Evolutionary conservation across 345 rosid genomes (phyloP).

Genomic region (Bruguiera parviflora): DNA sequence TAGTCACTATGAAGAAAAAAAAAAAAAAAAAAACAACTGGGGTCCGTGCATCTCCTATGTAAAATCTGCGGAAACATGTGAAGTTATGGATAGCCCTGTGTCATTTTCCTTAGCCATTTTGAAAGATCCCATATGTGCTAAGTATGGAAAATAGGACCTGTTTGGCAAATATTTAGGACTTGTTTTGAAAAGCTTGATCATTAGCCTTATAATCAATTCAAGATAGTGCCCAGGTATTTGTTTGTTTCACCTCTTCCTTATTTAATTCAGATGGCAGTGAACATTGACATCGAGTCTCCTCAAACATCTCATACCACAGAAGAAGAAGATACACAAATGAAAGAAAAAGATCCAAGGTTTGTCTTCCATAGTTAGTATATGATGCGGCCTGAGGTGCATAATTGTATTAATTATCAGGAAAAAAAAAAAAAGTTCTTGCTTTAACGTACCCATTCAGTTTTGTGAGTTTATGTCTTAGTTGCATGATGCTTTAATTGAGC

Average conservation of each 20-base stretch:
- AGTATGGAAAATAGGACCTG: too few relatives aligned
- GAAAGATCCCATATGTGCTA: too few relatives aligned
- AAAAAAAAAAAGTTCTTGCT: not conserved
- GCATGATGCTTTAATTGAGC: not conserved
- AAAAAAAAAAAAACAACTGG: too few relatives aligned
- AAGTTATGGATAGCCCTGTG: not conserved
- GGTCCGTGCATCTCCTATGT: too few relatives aligned
- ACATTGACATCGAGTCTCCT: slow-evolving; percentile 63
- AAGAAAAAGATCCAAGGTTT: slow-evolving; percentile 57
- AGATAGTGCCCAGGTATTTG: slow-evolving; percentile 1
- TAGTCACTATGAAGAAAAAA: too few relatives aligned
- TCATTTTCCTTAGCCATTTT: not conserved
- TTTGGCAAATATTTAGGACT: too few relatives aligned
- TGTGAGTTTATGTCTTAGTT: not conserved
- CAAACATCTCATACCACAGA: slow-evolving; percentile 36
- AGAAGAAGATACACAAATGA: slow-evolving; percentile 49
- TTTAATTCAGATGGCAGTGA: slow-evolving; percentile 51
- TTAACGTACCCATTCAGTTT: not conserved
- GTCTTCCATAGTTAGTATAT: slow-evolving; percentile 8
- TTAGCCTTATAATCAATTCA: slow-evolving; percentile 1
- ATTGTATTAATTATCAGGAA: not conserved
- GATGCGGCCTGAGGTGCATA: not conserved
- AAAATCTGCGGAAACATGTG: too few relatives aligned
- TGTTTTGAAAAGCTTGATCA: slow-evolving; percentile 1
- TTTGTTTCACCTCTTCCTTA: slow-evolving; percentile 12